Base-by-base conservation (phyloP, 345 rosid species). In the Cochlearia excelsa region DNA sequence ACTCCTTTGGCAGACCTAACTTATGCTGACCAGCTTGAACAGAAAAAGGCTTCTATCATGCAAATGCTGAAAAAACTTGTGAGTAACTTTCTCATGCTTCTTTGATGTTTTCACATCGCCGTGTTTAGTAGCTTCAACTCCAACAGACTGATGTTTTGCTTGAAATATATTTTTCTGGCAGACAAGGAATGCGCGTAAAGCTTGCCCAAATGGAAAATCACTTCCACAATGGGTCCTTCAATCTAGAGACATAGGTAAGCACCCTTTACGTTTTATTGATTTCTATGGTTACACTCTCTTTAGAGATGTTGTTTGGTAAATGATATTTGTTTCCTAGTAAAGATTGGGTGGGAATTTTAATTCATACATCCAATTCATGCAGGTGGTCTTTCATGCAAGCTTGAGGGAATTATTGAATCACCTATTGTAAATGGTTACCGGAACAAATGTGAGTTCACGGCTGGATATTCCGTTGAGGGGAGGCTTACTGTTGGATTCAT, bases 161-260 rank as follows among this genome's bases (percentile, higher is more conserved):
- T 51, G 6, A 57, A 49, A 54, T 65, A 51, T 69, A 11, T 16
- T 51, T 60, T 33, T 35, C 43, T 68, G 71, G 73, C 88, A 89
- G 99, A 84, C 99, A 34, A 84, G 89, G 71, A 89, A 78, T 65
- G 84, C 95, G 6, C 95, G 95, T 47, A 89, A 85, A 79, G 97
- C 91, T 57, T 93, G 99, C 76, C 97, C 91, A 3, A 75, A 68
- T 74, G 97, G 94, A 35, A 71, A 74, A 68, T 77, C 91, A 59
- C 84, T 89, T 72, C 99, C 97, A 26, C 78, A 85, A 66, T 93
- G 95, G 97, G 68, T 89, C 65, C 80, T 85, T 54, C 81, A 81
- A 50, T 78, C 99, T 6, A 82, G 79, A 75, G 99, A 93, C 61
- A 81, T 82, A 77, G 99, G 99, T 93, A 59, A n/a, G 34, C 37